These are phyloP conservation scores for Neohortaea acidophila DNA, from an alignment of 495 filamentous ascomycete genomes.

Conservation along the genomic window DNA sequence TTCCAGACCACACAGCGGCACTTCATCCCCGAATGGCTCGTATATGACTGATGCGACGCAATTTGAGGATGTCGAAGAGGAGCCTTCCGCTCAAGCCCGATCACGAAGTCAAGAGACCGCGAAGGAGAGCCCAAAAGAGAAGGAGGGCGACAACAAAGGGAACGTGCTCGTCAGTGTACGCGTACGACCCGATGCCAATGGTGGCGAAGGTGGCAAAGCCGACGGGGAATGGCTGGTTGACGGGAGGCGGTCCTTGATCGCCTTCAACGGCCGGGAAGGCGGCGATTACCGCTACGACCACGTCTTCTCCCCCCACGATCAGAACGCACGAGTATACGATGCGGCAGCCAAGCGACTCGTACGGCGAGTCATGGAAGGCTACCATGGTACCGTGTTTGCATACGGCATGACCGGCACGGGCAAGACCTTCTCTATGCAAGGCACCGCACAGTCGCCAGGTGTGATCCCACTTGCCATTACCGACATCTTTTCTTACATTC, in stretches of 20 bases:
- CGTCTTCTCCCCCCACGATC: slow-evolving; percentile 81
- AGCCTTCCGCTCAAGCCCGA: slow-evolving; percentile 28
- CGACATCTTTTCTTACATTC: slow-evolving; percentile 97
- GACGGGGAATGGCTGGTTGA: slow-evolving; percentile 91
- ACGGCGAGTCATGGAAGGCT: slow-evolving; percentile 94
- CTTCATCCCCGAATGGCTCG: slow-evolving; percentile 76
- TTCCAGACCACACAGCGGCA: slow-evolving; percentile 74
- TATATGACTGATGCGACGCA: slow-evolving; percentile 82
- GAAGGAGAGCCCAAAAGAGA: slow-evolving; percentile 13
- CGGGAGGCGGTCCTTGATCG: slow-evolving; percentile 62
- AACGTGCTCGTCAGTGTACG: slow-evolving; percentile 94
- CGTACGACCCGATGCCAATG: slow-evolving; percentile 64
- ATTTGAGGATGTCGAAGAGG: slow-evolving; percentile 57
- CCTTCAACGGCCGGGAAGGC: slow-evolving; percentile 74
- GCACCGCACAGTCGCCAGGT: slow-evolving; percentile 88
- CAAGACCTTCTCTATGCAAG: slow-evolving; percentile 99
- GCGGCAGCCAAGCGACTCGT: slow-evolving; percentile 84
- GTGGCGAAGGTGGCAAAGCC: slow-evolving; percentile 41
- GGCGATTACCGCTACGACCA: slow-evolving; percentile 95
- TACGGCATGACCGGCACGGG: slow-evolving; percentile 99
- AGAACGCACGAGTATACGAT: slow-evolving; percentile 90
- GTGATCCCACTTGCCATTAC: slow-evolving; percentile 96
- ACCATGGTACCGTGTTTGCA: slow-evolving; percentile 94
- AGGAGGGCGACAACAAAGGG: slow-evolving; percentile 52
- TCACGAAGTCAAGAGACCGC: slow-evolving; percentile 29